Evolutionary conservation across 345 rosid species (phyloP).

Genomic region (Corymbia maculata): DNA sequence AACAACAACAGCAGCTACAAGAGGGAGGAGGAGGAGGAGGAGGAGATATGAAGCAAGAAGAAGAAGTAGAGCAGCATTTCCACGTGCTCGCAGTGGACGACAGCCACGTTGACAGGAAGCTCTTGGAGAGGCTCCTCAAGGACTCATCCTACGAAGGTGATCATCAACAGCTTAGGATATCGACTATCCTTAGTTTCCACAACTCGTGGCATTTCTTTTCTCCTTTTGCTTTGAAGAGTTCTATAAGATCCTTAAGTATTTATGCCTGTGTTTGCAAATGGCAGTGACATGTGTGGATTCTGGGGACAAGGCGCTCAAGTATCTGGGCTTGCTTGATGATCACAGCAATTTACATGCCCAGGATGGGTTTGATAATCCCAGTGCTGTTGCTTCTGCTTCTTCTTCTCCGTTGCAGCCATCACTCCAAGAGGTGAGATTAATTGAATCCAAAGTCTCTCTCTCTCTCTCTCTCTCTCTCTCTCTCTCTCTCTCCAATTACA

Average conservation of each 20-base stretch:
- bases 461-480: background rate
- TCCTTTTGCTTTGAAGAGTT: background rate
- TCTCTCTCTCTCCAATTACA: background rate
- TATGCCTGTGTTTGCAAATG: background rate
- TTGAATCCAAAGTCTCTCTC: background rate
- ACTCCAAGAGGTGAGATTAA: background rate
- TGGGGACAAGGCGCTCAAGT: conserved; percentile 46
- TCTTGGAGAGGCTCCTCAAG: conserved; percentile 36
- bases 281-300: conserved; percentile 54
- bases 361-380: background rate
- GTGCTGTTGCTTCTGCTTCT: background rate
- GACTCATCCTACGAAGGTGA: conserved; percentile 44
- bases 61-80: conserved; percentile 14
- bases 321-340: conserved; percentile 30
- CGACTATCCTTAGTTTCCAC: background rate
- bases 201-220: background rate
- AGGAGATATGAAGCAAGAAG: background rate
- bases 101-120: conserved; percentile 42
- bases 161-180: background rate
- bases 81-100: conserved; percentile 63
- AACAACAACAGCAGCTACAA: background rate
- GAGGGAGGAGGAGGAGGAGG: background rate
- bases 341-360: background rate
- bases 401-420: background rate
- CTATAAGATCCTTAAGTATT: background rate